A percentile compares a stretch with the other conserved stretches of the same genome.
These are phyloP conservation scores for Calendula officinalis DNA, from an alignment of 129 eudicot species.

Conservation along the genomic window DNA sequence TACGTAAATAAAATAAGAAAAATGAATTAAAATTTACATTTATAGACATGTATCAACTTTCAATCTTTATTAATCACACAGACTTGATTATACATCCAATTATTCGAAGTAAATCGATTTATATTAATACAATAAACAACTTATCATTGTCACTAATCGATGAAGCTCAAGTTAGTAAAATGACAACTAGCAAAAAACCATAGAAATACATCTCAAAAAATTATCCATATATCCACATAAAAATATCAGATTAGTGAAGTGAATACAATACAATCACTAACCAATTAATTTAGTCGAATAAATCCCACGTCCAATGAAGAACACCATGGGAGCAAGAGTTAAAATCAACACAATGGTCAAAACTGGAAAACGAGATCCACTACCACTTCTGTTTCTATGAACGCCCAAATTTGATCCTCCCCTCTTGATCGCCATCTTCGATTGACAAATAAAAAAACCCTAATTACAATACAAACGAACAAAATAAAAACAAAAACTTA, in stretches of 20 bases:
- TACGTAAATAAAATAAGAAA: constrained; percentile 27
- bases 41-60: constrained; percentile 4
- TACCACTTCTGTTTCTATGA: constrained; percentile 43
- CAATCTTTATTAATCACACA: constrained; percentile 8
- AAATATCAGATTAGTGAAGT: background rate
- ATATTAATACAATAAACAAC: background rate
- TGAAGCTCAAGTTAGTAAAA: constrained; percentile 5
- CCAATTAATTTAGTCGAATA: constrained; percentile 39
- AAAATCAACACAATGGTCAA: constrained; percentile 38
- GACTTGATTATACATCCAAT: constrained; percentile 1
- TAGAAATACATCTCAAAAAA: background rate
- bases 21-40: background rate
- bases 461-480: constrained; percentile 10
- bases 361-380: constrained; percentile 50
- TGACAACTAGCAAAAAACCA: constrained; percentile 11
- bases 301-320: constrained; percentile 53
- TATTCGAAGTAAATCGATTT: background rate
- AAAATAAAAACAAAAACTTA: background rate
- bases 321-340: constrained; percentile 44
- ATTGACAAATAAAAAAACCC: background rate
- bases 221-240: background rate
- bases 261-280: constrained; percentile 18
- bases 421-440: constrained; percentile 38
- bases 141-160: background rate
- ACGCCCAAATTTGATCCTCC: constrained; percentile 35